Conservation (phyloP, 495 filamentous ascomycete genomes). For the Hypomontagnella submonticulosa region DNA sequence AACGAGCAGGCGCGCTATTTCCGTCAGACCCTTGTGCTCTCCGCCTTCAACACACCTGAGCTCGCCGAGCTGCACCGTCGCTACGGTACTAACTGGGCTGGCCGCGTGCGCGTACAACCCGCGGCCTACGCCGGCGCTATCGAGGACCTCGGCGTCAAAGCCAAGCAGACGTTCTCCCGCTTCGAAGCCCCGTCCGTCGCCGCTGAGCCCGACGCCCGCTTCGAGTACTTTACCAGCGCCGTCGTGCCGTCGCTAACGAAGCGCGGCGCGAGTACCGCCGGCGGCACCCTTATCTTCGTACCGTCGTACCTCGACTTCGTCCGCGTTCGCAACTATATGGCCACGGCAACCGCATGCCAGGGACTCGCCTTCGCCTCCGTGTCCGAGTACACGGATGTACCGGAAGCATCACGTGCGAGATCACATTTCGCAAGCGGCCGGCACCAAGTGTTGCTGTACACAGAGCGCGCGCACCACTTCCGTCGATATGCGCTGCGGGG, state of each 20-base stretch:
- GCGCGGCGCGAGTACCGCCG: slow-evolving; percentile 58
- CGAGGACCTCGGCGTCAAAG: slow-evolving; percentile 69
- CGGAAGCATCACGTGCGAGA: slow-evolving; percentile 82
- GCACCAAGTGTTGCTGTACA: slow-evolving; percentile 87
- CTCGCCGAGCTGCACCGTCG: slow-evolving; percentile 80
- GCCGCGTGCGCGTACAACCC: slow-evolving; percentile 76
- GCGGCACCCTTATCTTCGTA: slow-evolving; percentile 83
- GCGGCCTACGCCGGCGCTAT: slow-evolving; percentile 72
- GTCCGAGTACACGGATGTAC: slow-evolving; percentile 83
- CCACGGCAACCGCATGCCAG: slow-evolving; percentile 73
- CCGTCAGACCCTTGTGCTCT: slow-evolving; percentile 83
- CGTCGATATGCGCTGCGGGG: slow-evolving; percentile 82
- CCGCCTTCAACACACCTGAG: slow-evolving; percentile 88
- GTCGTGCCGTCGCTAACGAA: slow-evolving; percentile 76
- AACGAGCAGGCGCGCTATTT: slow-evolving; percentile 82
- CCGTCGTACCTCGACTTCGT: slow-evolving; percentile 95
- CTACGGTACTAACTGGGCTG: slow-evolving; percentile 82
- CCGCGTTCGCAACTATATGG: slow-evolving; percentile 89
- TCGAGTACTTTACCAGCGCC: slow-evolving; percentile 86
- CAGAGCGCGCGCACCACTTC: slow-evolving; percentile 95
- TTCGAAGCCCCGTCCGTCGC: slow-evolving; percentile 75
- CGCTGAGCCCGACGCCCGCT: slow-evolving; percentile 87
- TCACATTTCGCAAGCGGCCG: slow-evolving; percentile 87
- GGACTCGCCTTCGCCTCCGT: slow-evolving; percentile 84
- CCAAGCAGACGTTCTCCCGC: slow-evolving; percentile 91